These are phyloP conservation scores for Talaromyces sp. DNA, from an alignment of 2,329 filamentous ascomycete genomes.

Conservation along the genomic window DNA sequence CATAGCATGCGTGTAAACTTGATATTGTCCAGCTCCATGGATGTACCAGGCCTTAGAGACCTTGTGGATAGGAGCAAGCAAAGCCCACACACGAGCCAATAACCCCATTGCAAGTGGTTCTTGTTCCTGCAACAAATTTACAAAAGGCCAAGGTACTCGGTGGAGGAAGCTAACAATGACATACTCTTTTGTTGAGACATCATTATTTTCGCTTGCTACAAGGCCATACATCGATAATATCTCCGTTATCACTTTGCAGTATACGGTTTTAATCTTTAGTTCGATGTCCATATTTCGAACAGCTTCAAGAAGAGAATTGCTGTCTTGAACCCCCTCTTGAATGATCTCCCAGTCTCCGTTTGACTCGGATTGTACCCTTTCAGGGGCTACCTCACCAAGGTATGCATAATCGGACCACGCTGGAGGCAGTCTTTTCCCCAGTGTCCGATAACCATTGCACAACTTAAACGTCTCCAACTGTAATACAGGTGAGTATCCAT, in stretches of 20 bases:
- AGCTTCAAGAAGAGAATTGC: neutral
- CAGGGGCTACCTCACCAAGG: neutral
- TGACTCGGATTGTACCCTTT: neutral
- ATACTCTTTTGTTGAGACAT: slow-evolving; percentile 3
- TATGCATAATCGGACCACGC: slow-evolving; percentile 2
- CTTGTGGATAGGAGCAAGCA: neutral
- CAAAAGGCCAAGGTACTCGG: slow-evolving; percentile 1
- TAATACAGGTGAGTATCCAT: neutral
- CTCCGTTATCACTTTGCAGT: neutral
- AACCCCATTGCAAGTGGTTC: slow-evolving; percentile 5
- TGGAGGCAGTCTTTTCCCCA: neutral
- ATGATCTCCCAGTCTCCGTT: neutral
- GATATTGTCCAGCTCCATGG: slow-evolving; percentile 3
- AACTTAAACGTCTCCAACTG: neutral
- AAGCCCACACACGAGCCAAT: neutral
- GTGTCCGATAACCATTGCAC: slow-evolving; percentile 2
- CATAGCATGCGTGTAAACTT: neutral
- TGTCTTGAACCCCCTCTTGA: neutral
- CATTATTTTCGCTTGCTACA: neutral
- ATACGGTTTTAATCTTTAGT: neutral
- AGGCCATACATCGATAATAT: neutral
- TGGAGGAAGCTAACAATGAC: slow-evolving; percentile 1
- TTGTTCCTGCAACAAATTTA: neutral
- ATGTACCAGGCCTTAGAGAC: slow-evolving; percentile 6
- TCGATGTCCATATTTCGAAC: neutral